These are phyloP conservation scores for Adansonia madagascariensis DNA, from an alignment of 441 rosid genomes.

Conservation along the genomic window DNA sequence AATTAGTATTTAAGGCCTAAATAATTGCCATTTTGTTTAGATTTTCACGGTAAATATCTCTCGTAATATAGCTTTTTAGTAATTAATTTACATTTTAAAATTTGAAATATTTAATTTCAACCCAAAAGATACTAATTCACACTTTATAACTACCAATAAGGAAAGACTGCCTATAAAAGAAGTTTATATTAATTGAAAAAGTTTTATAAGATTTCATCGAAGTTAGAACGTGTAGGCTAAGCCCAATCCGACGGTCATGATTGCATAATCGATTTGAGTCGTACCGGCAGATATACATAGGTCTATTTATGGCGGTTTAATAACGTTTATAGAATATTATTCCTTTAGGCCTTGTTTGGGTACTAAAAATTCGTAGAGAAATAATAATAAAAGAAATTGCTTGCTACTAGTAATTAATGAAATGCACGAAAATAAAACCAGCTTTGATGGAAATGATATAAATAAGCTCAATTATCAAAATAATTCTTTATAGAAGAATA, in stretches of 20 bases:
- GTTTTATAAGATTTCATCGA: background rate
- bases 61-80: background rate
- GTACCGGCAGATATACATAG: background rate
- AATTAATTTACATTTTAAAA: slow-evolving; percentile 7
- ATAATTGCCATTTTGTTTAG: slow-evolving; percentile 25
- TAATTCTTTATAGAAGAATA: background rate
- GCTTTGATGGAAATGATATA: background rate
- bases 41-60: background rate
- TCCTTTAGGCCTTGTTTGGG: too few relatives aligned
- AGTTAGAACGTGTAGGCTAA: background rate
- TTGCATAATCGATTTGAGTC: background rate
- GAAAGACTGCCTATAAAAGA: slow-evolving; percentile 14
- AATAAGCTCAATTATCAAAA: slow-evolving; percentile 3
- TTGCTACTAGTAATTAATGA: background rate
- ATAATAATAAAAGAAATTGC: background rate
- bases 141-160: background rate
- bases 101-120: background rate
- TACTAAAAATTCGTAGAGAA: background rate
- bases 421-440: background rate
- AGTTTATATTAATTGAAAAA: slow-evolving; percentile 6
- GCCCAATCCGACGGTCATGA: background rate
- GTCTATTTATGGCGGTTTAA: background rate
- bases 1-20: slow-evolving; percentile 35
- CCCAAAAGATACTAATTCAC: background rate
- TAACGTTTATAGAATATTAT: background rate